Base-by-base conservation (phyloP, 176 grass and related monocot species). In the Phoenix roebelenii region DNA sequence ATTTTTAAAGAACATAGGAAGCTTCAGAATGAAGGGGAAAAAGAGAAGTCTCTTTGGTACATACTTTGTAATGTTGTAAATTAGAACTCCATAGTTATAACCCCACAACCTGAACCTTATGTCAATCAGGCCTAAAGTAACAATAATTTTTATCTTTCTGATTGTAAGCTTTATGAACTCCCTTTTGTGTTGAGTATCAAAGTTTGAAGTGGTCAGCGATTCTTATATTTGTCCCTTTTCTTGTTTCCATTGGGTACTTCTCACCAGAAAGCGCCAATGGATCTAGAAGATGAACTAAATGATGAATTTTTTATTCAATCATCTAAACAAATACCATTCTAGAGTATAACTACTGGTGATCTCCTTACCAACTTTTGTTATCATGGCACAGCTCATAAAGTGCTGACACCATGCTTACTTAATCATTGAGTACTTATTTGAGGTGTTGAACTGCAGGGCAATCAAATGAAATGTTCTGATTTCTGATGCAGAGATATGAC, bases 401-500 rank as follows among this genome's bases (percentile, higher is more conserved):
- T 64, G 22, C 39, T 64, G 15, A 17, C 9, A 64, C 9, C 49
- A 25, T 65, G 5, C 24, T 25, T 26, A 10, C 1, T 28, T 65
- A 22, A 16, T 59, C 24, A 16, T 26, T 59, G 10, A 39, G 4
- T 59, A 25, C 14, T 23, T 51, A 12, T 51, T 22, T 23, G 15
- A 50, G 22, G 22, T 4, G 20, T 64, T 51, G 48, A 22, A 51
- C 48, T 25, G 62, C 20, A 24, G 62, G 48, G 20, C 15, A 58
- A 58, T 25, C 22, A 35, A 22, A 15, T 64, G 62, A 50, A 50
- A 51, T 64, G 28, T 51, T 4, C 48, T 64, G 62, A 51, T 25
- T 24, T 48, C 12, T 51, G 20, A 30, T 18, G n/a, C 29, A 51
- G 51, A 51, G 44, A 25, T 51, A 23, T 19, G 9, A 65, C 49